phyloP scores from a whole-genome alignment of 257 asterid genomes.

The Voacanga thouarsii region DNA sequence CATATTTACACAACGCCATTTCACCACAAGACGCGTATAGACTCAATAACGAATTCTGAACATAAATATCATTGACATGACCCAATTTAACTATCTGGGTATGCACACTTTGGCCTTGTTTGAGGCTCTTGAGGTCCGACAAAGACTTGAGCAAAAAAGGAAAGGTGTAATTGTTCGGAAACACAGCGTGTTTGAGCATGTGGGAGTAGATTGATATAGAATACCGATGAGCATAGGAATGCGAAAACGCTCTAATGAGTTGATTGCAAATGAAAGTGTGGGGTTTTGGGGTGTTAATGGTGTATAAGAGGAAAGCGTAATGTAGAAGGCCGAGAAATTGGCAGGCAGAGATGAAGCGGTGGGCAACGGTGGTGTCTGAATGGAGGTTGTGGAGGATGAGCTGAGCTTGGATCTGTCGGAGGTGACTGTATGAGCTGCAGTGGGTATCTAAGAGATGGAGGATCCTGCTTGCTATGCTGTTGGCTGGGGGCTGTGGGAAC shows the following conservation, averaged over 20 bases:
- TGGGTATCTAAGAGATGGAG: constrained; percentile 22
- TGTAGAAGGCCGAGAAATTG: constrained; percentile 42
- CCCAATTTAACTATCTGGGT: constrained; percentile 46
- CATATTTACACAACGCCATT: constrained; percentile 39
- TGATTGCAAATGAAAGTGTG: constrained; percentile 62
- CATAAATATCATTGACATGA: constrained; percentile 46
- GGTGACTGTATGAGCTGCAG: constrained; percentile 32
- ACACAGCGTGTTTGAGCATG: constrained; percentile 40
- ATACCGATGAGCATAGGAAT: constrained; percentile 34
- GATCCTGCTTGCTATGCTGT: constrained; percentile 20
- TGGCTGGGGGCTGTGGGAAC: constrained; percentile 3
- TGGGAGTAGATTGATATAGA: constrained; percentile 36
- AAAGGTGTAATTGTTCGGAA: constrained; percentile 48
- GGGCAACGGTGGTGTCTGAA: constrained; percentile 47
- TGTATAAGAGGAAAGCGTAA: constrained; percentile 57
- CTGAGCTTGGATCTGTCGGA: constrained; percentile 60
- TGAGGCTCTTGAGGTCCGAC: constrained; percentile 42
- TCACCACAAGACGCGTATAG: constrained; percentile 47
- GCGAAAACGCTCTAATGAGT: constrained; percentile 59
- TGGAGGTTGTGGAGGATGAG: constrained; percentile 43
- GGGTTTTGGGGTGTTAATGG: constrained; percentile 34
- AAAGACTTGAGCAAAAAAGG: constrained; percentile 60
- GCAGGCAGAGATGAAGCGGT: constrained; percentile 48
- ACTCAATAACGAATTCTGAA: constrained; percentile 58
- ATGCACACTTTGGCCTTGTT: constrained; percentile 48